phyloP scores from a whole-genome alignment of 73 alveolate species.

The Loxodes magnus region DNA sequence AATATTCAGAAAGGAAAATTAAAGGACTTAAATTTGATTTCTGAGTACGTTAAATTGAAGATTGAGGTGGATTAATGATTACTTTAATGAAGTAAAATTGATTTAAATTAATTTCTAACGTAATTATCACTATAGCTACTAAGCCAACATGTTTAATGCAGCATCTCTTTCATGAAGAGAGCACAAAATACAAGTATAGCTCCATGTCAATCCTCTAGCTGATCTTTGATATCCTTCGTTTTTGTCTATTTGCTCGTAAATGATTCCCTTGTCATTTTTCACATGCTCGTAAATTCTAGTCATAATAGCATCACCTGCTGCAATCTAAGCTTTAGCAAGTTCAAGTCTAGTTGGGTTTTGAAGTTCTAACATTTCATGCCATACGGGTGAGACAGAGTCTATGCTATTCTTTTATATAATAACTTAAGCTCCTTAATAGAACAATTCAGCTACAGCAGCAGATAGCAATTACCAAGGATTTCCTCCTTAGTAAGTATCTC shows the following conservation, averaged over 20 bases:
- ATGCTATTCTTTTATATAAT: too few relatives aligned
- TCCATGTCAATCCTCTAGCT: neutral
- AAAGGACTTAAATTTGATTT: too few relatives aligned
- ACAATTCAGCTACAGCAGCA: constrained; percentile 1
- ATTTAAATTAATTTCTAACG: too few relatives aligned
- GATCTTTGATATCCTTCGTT: neutral
- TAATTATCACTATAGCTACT: too few relatives aligned
- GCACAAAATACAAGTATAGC: neutral
- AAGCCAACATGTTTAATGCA: too few relatives aligned
- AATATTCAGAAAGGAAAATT: too few relatives aligned
- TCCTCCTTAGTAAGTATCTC: neutral
- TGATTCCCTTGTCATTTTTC: neutral
- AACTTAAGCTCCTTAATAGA: neutral
- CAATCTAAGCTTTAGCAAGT: neutral
- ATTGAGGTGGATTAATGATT: too few relatives aligned
- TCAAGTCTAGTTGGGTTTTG: neutral
- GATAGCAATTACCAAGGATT: constrained; percentile 3
- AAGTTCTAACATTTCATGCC: neutral
- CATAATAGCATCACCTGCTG: constrained; percentile 1
- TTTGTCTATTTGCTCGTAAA: constrained; percentile 1
- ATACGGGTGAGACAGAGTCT: too few relatives aligned
- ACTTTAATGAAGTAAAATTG: too few relatives aligned
- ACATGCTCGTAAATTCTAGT: neutral
- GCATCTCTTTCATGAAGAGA: neutral
- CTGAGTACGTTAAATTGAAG: too few relatives aligned